Percentiles rank a stretch among this genome's conserved stretches.
phyloP scores from a whole-genome alignment of 768 basidiomycete genomes.

The Clitopilus hobsonii region DNA sequence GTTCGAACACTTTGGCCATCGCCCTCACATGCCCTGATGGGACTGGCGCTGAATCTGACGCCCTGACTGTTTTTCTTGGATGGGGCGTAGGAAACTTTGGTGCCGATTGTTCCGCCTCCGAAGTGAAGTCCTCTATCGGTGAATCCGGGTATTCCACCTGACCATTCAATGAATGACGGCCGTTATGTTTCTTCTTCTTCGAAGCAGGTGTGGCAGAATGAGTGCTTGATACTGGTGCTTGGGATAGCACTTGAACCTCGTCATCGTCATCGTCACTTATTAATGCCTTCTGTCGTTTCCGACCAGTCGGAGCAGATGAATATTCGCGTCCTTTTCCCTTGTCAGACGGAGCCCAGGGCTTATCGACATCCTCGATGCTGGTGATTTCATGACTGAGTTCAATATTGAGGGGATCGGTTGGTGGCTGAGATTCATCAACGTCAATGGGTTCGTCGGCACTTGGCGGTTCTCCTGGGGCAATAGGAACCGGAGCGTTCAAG shows the following conservation, averaged over 20 bases:
- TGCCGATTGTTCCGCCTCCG: neutral
- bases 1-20: constrained; percentile 4
- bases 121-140: neutral
- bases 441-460: neutral
- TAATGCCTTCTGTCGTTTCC: neutral
- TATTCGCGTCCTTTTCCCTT: neutral
- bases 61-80: neutral
- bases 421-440: neutral
- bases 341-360: neutral
- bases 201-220: neutral
- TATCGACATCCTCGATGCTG: neutral
- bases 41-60: neutral
- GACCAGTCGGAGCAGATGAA: too few species aligned
- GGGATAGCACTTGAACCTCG: neutral
- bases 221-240: neutral
- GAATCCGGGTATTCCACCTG: too few species aligned
- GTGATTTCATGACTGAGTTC: neutral
- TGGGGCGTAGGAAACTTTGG: neutral
- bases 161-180: too few species aligned
- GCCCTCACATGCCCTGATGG: constrained; percentile 2
- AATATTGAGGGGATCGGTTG: neutral
- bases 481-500: too few species aligned
- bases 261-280: neutral
- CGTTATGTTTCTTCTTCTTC: too few species aligned
- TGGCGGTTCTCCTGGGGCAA: too few species aligned